A percentile compares a stretch with the other conserved stretches of the same genome.
phyloP scores from a whole-genome alignment of 1,139 yeast genomes.

The Blastobotrys aristatus region DNA sequence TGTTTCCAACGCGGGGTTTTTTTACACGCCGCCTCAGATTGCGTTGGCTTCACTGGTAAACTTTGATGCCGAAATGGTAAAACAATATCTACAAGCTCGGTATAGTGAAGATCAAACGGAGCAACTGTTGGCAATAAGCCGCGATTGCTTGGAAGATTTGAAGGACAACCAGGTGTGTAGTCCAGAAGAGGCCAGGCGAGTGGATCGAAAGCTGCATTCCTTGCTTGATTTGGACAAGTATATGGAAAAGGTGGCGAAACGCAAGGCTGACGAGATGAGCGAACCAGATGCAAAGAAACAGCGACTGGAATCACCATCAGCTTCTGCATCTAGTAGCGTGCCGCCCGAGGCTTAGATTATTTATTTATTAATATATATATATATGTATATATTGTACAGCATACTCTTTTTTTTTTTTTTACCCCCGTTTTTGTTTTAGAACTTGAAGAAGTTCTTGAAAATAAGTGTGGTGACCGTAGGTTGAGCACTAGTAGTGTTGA shows the following conservation, averaged over 20 bases:
- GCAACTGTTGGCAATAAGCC: conserved; percentile 20
- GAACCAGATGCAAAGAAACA: conserved; percentile 4
- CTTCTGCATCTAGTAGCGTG: not conserved
- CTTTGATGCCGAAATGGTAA: conserved; percentile 54
- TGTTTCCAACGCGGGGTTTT: conserved; percentile 68
- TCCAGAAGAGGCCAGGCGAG: conserved; percentile 29
- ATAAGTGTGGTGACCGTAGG: too few relatives aligned
- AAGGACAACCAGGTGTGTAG: conserved; percentile 18
- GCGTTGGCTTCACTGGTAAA: conserved; percentile 80
- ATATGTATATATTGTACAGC: too few relatives aligned
- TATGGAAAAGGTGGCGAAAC: conserved; percentile 11
- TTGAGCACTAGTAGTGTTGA: too few relatives aligned
- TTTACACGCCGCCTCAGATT: conserved; percentile 90
- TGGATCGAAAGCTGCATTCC: conserved; percentile 33
- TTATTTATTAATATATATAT: too few relatives aligned
- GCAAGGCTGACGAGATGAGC: conserved; percentile 12
- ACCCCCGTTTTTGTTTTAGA: too few relatives aligned
- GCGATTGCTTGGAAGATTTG: conserved; percentile 24
- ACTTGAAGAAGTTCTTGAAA: too few relatives aligned
- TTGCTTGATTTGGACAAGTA: conserved; percentile 27
- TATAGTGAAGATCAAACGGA: conserved; percentile 13
- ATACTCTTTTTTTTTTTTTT: too few relatives aligned
- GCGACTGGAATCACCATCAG: conserved; percentile 2
- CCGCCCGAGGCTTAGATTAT: not conserved
- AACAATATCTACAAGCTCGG: conserved; percentile 55